Conservation (phyloP, 2,329 filamentous ascomycete species). For the Fusarium virguliforme region DNA sequence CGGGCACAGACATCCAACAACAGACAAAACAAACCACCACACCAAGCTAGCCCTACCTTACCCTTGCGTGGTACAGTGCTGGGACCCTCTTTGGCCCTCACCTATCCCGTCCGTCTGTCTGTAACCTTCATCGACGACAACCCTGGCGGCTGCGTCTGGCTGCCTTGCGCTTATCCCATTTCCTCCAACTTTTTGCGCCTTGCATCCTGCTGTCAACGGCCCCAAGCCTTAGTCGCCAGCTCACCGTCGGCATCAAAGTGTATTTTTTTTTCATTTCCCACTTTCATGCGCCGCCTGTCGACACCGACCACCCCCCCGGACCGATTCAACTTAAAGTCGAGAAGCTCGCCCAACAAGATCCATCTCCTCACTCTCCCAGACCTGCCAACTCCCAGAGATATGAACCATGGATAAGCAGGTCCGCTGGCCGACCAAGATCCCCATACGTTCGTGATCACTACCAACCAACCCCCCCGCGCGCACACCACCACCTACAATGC, state of each 20-base stretch:
- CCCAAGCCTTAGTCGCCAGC: slow-evolving; percentile 23
- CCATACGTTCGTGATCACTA: slow-evolving; percentile 52
- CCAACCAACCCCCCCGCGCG: slow-evolving; percentile 25
- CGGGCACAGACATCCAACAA: slow-evolving; percentile 33
- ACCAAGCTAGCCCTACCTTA: slow-evolving; percentile 12
- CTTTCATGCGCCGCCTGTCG: slow-evolving; percentile 28
- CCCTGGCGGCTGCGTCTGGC: slow-evolving; percentile 43
- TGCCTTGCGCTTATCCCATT: slow-evolving; percentile 31
- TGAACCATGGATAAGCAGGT: slow-evolving; percentile 57
- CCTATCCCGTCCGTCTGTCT: background rate
- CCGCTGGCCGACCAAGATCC: slow-evolving; percentile 54
- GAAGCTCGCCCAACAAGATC: slow-evolving; percentile 21
- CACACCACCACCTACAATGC: slow-evolving; percentile 71
- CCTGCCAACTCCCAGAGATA: slow-evolving; percentile 35
- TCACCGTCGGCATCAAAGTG: slow-evolving; percentile 10
- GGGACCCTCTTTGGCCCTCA: slow-evolving; percentile 40
- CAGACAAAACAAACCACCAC: slow-evolving; percentile 17
- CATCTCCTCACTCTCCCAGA: slow-evolving; percentile 20
- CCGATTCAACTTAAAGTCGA: slow-evolving; percentile 15
- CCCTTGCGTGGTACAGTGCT: slow-evolving; percentile 32
- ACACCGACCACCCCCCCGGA: slow-evolving; percentile 15
- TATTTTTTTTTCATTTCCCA: slow-evolving; percentile 40
- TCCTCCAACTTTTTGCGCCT: slow-evolving; percentile 31
- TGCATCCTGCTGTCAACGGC: slow-evolving; percentile 45
- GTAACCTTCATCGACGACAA: slow-evolving; percentile 40